Base-by-base conservation (phyloP, 1,284 basidiomycete species). In the Sanguinoderma infundibulare region DNA sequence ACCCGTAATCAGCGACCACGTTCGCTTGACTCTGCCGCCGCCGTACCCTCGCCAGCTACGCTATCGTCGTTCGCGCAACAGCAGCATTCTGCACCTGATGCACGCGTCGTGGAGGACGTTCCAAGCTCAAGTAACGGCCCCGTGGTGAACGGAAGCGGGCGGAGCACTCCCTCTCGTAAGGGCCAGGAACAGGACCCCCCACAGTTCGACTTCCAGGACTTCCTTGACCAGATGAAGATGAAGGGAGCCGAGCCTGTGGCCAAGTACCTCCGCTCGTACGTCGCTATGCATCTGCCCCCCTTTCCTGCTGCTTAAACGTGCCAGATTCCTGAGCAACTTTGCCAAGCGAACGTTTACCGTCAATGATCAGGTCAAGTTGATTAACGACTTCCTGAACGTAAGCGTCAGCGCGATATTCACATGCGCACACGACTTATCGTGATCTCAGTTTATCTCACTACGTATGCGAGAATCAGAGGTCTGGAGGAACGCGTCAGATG, bases 341-440 rank as follows among this genome's bases (percentile, higher is more conserved):
- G 80, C 92, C 14, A 96, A 95, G 75, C 86, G 92, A 62, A 90
- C 92, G 1, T 95, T 95, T 71, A 92, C 93, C 1, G 90, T 96
- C 30, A 87, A 86, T 63, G 96, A 98, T 71, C 96, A 98, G 74
- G 87, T 97, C 67, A 96, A 94, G 78, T 85, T 98, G 55, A 95
- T 98, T 72, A 91, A 93, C 70, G 95, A 98, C 68, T 98, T 98
- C 70, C 79, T 98, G 32, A 84, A 82, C 65, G 94, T 96, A 73
- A 73, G 92, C 74, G 30, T 10, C 5, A 14, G 24, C 39, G 20
- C 32, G 17, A 22, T 14, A 22, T 24, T n/a, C 12, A 34, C 50
- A 30, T 34, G 30, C 10, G 20, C 40, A 32, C 15, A 24, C 28
- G 22, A 32, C 34, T 57, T 55, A 47, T 28, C 40, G 44, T 59